Base-by-base conservation (phyloP, 192 early-diverging fungal species). In the Geranomyces michiganensis region DNA sequence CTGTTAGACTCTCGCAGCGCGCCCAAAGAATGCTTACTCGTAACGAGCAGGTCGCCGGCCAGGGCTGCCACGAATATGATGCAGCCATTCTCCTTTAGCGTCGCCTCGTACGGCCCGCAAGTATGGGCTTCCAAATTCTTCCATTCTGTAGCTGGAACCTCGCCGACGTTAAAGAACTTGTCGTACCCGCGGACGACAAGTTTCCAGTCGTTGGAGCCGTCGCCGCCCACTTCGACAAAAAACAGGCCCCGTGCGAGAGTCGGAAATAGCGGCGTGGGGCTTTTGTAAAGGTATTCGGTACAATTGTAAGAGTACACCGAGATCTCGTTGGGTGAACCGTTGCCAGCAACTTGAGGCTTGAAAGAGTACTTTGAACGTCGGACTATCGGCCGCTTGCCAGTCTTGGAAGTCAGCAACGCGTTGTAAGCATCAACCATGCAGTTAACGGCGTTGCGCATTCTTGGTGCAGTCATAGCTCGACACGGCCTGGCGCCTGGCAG, bases 41-140 rank as follows among this genome's bases (percentile, higher is more conserved):
- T 93, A 1, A 96, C 94, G 41, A 99, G 44, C 24, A 95, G 76
- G 17, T 82, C 71, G 26, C 84, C 79, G 41, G 91, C 86, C 24
- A 88, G 49, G 0, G 86, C 90, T 1, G 91, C 74, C 46, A 92
- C 89, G 32, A 94, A 91, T 63, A 96, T 95, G 67, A 99, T 90
- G 73, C 95, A 99, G 13, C 96, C 96, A 74, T 99, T 96, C 75
- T 99, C 96, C 81, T 99, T 99, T 27, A 94, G 82, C 0, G 94
- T 94, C 29, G 96, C 79, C 76, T 99, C 91, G 72, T 93, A 99
- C 1, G 96, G 96, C 0, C 92, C 92, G 12, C 62, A 45, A 0
- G 95, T 95, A 30, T 92, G 51, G 1, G 47, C 62, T 32, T 78
- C 72, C 30, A 98, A 75, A 62, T 78, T 81, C 1, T 72, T 65